Base-by-base conservation (phyloP, 2,329 filamentous ascomycete genomes). In the Cyclaneusma minus region DNA sequence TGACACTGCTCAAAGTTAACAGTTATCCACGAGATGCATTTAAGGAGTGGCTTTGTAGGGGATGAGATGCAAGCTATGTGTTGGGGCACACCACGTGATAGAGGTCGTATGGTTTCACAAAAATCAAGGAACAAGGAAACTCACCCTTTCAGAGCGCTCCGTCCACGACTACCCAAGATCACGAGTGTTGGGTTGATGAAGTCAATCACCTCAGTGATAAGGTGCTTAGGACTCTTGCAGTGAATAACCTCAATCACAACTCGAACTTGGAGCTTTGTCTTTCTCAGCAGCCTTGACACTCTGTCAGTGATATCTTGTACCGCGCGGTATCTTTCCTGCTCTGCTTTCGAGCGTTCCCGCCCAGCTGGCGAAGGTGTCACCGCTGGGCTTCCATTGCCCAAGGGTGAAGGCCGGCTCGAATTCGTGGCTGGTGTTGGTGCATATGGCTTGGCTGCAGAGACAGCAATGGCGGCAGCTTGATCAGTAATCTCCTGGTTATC, bases 181-280 rank as follows among this genome's bases (percentile, higher is more conserved):
- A 94, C 87, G 32, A 98, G 60, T 2, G 87, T 95, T 4, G 89
- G 89, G 37, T 78, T 80, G 27, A 95, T 67, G 36, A 82, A 69
- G 49, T 98, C 89, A 51, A 98, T 95, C 55, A 94, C 84, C 58
- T 95, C 89, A 1, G 84, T 92, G 36, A 98, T 84, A 58, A 95
- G 66, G 49, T 94, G 85, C 50, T 89, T 87, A 4, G 89, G 84
- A 44, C 81, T 94, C 62, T 94, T 95, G 73, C 89, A 95, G 54
- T 95, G 89, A 38, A 98, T 77, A 15, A 95, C 87, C 53, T 98
- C 89, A 17, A 98, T 77, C 26, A 93, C 83, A 24, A 94, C 80
- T 31, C 84, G 73, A 25, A 94, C 85, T 49, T 98, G 87, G 31
- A 98, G 60, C 36, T 80, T 71, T 1, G 89, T 98, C 62, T 92